Conservation (phyloP, 1,284 basidiomycete genomes). For the Heliocybe sulcata region DNA sequence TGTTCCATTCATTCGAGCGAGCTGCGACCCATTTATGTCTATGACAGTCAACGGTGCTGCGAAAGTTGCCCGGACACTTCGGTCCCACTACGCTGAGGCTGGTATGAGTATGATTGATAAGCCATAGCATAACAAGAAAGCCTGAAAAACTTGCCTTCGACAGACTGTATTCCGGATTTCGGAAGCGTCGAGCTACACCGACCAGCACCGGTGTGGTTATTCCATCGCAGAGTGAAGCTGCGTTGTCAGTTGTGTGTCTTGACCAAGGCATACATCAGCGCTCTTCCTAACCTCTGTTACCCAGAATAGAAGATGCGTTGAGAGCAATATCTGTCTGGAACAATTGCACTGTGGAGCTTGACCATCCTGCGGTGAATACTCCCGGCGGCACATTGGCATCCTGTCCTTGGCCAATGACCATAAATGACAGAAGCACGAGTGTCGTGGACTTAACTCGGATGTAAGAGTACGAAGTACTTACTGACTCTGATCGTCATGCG, state of each 20-base stretch:
- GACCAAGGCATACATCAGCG: background rate
- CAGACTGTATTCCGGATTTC: slow-evolving; percentile 95
- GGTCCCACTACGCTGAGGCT: slow-evolving; percentile 90
- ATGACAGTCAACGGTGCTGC: slow-evolving; percentile 75
- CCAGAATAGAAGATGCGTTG: no score
- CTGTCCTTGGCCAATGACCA: no score
- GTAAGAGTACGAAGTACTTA: no score
- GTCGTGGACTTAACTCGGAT: no score
- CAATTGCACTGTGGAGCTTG: no score
- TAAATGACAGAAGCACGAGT: no score
- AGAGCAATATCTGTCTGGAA: no score
- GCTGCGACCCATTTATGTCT: background rate
- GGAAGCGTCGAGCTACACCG: slow-evolving; percentile 82
- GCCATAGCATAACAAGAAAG: slow-evolving; percentile 4
- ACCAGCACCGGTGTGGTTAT: slow-evolving; percentile 85
- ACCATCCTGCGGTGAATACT: no score
- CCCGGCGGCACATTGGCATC: no score
- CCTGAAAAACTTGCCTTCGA: slow-evolving; percentile 1
- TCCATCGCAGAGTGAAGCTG: slow-evolving; percentile 72
- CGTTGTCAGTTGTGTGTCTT: slow-evolving; percentile 65
- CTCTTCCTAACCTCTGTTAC: background rate
- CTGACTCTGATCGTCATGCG: no score
- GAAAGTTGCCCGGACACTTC: slow-evolving; percentile 85
- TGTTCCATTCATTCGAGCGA: slow-evolving; percentile 6
- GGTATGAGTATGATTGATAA: slow-evolving; percentile 50